Evolutionary conservation across 208 protist species (phyloP).

Genomic region (Wallacemonas sp.): DNA sequence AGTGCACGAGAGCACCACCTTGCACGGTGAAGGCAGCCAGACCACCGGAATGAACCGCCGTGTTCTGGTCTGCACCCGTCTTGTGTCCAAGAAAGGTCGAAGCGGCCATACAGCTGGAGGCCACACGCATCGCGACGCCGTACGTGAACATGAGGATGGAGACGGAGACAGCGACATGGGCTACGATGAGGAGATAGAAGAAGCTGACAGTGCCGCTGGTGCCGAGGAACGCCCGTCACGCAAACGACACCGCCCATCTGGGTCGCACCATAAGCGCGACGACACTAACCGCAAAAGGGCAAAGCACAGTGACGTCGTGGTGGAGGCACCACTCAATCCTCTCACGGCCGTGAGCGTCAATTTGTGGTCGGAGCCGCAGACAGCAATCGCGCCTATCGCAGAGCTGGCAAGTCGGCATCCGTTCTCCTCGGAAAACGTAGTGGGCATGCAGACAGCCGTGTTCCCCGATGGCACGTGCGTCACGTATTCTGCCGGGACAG

Average conservation of each 20-base stretch:
- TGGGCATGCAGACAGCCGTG: conserved; percentile 59
- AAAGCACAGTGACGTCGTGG: neutral
- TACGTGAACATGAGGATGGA: conserved; percentile 4
- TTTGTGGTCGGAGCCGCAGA: conserved; percentile 60
- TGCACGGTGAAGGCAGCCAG: conserved; percentile 42
- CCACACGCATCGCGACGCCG: neutral
- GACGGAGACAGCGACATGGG: conserved; percentile 14
- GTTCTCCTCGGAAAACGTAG: conserved; percentile 28
- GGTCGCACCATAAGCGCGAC: neutral
- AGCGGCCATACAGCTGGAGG: neutral
- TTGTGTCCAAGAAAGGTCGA: conserved; percentile 9
- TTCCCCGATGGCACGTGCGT: conserved; percentile 73
- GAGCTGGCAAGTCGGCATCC: conserved; percentile 51
- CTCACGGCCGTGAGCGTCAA: conserved; percentile 66
- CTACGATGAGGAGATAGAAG: conserved; percentile 16
- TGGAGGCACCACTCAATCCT: conserved; percentile 2
- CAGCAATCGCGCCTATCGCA: conserved; percentile 19
- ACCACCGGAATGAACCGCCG: conserved; percentile 10
- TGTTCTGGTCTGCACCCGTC: conserved; percentile 43
- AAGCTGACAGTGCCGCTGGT: neutral
- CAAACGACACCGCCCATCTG: neutral
- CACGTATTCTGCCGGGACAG: conserved; percentile 70
- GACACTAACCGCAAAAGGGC: neutral
- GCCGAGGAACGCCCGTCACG: conserved; percentile 17
- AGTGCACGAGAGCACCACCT: conserved; percentile 46